Percentiles rank a stretch among this genome's conserved stretches.
Evolutionary conservation across 768 basidiomycete species (phyloP).

Genomic region (Psilocybe tampanensis): DNA sequence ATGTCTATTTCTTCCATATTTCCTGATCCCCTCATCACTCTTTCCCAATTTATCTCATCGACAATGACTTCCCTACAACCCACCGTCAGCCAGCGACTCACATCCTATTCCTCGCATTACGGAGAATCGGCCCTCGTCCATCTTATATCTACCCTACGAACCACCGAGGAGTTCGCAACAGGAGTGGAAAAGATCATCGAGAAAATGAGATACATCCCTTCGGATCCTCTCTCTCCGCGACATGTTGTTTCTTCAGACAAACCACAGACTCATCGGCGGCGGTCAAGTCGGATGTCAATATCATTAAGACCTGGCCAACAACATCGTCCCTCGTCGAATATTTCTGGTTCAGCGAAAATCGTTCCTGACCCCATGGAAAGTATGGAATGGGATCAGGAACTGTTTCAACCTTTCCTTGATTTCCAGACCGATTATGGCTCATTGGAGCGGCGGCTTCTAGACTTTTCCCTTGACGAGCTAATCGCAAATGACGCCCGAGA

Average conservation of each 20-base stretch:
- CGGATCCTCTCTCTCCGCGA: constrained; percentile 14
- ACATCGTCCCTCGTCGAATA: constrained; percentile 30
- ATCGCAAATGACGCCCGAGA: constrained; percentile 45
- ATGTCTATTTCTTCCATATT: constrained; percentile 82
- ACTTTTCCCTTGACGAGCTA: constrained; percentile 54
- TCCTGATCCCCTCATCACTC: constrained; percentile 75
- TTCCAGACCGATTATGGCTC: constrained; percentile 83
- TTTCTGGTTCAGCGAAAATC: constrained; percentile 21
- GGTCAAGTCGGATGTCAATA: constrained; percentile 67
- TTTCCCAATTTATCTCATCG: constrained; percentile 83
- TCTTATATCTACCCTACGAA: constrained; percentile 69
- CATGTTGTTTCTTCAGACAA: constrained; percentile 23
- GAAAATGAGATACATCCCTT: constrained; percentile 53
- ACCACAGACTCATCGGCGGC: constrained; percentile 43
- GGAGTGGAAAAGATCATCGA: constrained; percentile 77
- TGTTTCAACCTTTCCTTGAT: constrained; percentile 95
- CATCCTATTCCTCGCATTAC: constrained; percentile 65
- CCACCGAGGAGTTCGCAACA: constrained; percentile 83
- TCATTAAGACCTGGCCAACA: constrained; percentile 52
- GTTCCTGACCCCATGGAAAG: constrained; percentile 31
- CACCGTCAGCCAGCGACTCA: constrained; percentile 77
- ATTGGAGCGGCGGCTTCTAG: constrained; percentile 74
- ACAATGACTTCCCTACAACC: constrained; percentile 81
- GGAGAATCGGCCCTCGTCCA: constrained; percentile 66
- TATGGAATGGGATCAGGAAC: constrained; percentile 84